Conservation (phyloP, 495 filamentous ascomycete genomes). For the Arthonia radiata region DNA sequence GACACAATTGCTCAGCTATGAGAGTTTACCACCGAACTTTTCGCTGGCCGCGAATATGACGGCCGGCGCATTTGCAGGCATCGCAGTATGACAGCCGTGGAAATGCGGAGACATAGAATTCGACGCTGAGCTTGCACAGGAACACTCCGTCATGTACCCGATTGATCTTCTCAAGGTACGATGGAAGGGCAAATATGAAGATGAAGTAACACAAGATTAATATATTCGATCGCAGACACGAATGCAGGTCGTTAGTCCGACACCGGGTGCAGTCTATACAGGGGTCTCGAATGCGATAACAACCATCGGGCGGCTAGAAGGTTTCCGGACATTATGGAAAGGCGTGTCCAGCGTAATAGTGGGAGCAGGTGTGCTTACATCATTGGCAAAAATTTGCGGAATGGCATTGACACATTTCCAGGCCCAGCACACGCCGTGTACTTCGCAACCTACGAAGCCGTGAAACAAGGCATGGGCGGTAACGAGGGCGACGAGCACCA, state of each 20-base stretch:
- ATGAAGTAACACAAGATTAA: no score
- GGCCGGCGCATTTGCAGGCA: slow-evolving; percentile 89
- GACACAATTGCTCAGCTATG: no score
- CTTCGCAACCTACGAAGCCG: slow-evolving; percentile 90
- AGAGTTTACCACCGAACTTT: slow-evolving; percentile 45
- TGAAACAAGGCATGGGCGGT: slow-evolving; percentile 87
- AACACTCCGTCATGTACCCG: slow-evolving; percentile 95
- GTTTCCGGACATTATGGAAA: slow-evolving; percentile 77
- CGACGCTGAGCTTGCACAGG: slow-evolving; percentile 13
- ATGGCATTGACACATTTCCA: slow-evolving; percentile 16
- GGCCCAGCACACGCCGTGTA: slow-evolving; percentile 95
- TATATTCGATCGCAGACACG: slow-evolving; percentile 57
- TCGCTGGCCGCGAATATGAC: slow-evolving; percentile 53
- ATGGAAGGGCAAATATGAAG: no score
- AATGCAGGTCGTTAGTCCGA: slow-evolving; percentile 87
- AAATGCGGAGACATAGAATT: neutral
- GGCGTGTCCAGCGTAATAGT: slow-evolving; percentile 90
- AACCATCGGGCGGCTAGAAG: slow-evolving; percentile 74
- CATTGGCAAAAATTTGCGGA: slow-evolving; percentile 1
- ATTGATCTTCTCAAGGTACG: slow-evolving; percentile 92
- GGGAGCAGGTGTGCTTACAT: slow-evolving; percentile 49
- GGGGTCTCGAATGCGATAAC: slow-evolving; percentile 80
- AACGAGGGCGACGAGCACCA: slow-evolving; percentile 78
- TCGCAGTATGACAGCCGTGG: slow-evolving; percentile 40
- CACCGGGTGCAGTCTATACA: slow-evolving; percentile 62